Evolutionary conservation across 2,329 filamentous ascomycete species (phyloP), one percentile per base, ranked within the genome.

Genomic region (Ambrosiella xylebori): DNA sequence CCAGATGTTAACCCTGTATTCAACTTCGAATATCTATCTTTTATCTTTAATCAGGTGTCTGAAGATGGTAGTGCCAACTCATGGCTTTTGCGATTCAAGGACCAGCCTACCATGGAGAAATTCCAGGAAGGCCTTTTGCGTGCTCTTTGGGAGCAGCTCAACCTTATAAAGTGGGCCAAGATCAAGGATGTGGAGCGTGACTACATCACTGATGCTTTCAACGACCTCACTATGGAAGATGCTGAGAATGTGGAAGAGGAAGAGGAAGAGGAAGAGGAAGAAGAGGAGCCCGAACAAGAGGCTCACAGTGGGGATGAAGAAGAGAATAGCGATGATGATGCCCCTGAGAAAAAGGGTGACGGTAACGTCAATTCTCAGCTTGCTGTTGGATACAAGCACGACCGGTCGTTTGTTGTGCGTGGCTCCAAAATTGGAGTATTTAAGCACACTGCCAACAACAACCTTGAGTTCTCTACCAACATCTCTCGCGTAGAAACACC

Each of bases 361-460:
- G 85, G 85, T 47, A 90, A 94, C 65, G 79, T 88, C 68, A 98
- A 97, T 74, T 94, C 89, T 1, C 87, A 93, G 66, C 78, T 98
- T 57, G 93, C 93, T 11, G 93, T 98, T 56, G 93, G 93, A 58
- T 95, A 95, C 73, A 97, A 95, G 71, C 86, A 96, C 63, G 93
- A 98, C 68, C 82, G 93, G 61, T 97, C 93, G 0, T 98, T 97
- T 65, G 93, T 98, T 59, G 89, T 98, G 49, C 85, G 93, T 62
- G 93, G 93, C 38, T 93, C 90, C 65, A 96, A 97, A 77, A 98
- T 98, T 68, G 93, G 93, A 57, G 93, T 98, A 45, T 98, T 98
- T 79, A 97, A 94, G 70, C 93, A 98, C 67, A 95, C 89, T 0
- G 76, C 83, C 0, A 87, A 95, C 71, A 94, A 97, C 68, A 84